A percentile compares a stretch with the other conserved stretches of the same genome.
These are phyloP conservation scores for Albugo laibachii DNA, from an alignment of 352 stramenopile species.

Conservation along the genomic window DNA sequence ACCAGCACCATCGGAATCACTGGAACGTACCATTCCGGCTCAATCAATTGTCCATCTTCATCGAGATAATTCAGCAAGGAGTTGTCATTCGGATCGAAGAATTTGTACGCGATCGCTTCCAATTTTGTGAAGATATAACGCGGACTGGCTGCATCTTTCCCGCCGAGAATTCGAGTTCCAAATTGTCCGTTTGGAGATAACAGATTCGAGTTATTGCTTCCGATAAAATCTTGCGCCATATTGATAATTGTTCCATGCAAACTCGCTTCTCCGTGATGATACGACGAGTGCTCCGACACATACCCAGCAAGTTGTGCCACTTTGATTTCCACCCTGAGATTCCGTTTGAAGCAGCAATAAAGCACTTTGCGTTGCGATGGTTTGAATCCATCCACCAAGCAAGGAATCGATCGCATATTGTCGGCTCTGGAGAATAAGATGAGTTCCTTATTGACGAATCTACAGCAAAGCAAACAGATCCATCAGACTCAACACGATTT, in stretches of 20 bases:
- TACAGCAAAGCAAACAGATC: constrained; percentile 10
- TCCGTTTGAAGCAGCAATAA: constrained; percentile 96
- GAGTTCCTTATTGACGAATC: constrained; percentile 97
- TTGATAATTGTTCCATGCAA: constrained; percentile 91
- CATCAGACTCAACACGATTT: background rate
- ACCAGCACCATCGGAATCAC: constrained; percentile 95
- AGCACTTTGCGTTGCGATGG: constrained; percentile 97
- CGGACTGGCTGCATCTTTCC: constrained; percentile 87
- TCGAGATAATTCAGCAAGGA: constrained; percentile 80
- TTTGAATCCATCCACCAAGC: constrained; percentile 94
- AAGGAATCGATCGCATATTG: constrained; percentile 93
- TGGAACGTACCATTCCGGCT: constrained; percentile 86
- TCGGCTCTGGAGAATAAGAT: constrained; percentile 97
- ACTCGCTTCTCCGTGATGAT: constrained; percentile 95
- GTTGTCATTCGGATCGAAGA: constrained; percentile 84
- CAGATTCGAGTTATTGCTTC: constrained; percentile 96
- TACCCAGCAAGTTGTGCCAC: constrained; percentile 93
- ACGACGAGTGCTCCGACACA: constrained; percentile 95
- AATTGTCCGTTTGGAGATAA: constrained; percentile 94
- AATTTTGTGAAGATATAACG: constrained; percentile 92
- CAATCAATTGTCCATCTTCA: constrained; percentile 84
- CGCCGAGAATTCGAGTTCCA: constrained; percentile 90
- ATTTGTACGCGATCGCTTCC: constrained; percentile 49
- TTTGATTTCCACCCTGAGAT: constrained; percentile 85
- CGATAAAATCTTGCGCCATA: constrained; percentile 98